These are phyloP conservation scores for Prunus mira DNA, from an alignment of 306 rosid species.

Conservation along the genomic window DNA sequence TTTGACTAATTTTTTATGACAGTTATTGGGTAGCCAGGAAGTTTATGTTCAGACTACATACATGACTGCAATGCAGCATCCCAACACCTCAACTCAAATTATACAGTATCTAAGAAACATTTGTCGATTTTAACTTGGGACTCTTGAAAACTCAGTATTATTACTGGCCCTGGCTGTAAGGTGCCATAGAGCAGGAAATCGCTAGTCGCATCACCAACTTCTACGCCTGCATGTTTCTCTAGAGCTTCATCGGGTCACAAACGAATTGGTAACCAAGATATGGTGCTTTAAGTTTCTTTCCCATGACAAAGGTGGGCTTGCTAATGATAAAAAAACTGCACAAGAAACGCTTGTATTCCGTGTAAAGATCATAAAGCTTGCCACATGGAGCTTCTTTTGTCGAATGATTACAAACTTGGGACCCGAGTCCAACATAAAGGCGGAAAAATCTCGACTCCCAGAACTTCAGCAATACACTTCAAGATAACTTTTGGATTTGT, in stretches of 20 bases:
- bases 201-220: not conserved
- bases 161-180: not conserved
- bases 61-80: slow-evolving; percentile 1
- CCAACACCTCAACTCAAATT: not conserved
- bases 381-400: not conserved
- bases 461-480: not conserved
- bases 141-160: not conserved
- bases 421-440: not conserved
- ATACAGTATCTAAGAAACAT: not conserved
- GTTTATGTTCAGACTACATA: not conserved
- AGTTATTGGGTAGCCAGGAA: not conserved
- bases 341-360: not conserved
- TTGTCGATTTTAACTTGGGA: not conserved
- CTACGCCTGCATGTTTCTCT: not conserved
- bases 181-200: not conserved
- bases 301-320: not conserved
- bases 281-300: not conserved
- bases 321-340: not conserved
- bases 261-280: not conserved
- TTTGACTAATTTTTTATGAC: not conserved
- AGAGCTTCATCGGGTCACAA: not conserved
- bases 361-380: not conserved
- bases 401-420: not conserved
- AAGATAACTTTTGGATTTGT: not conserved
- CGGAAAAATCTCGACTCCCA: not conserved